A percentile compares a stretch with the other conserved stretches of the same genome.
phyloP scores from a whole-genome alignment of 371 early-diverging fungal species.

The Chytridium lagenaria region DNA sequence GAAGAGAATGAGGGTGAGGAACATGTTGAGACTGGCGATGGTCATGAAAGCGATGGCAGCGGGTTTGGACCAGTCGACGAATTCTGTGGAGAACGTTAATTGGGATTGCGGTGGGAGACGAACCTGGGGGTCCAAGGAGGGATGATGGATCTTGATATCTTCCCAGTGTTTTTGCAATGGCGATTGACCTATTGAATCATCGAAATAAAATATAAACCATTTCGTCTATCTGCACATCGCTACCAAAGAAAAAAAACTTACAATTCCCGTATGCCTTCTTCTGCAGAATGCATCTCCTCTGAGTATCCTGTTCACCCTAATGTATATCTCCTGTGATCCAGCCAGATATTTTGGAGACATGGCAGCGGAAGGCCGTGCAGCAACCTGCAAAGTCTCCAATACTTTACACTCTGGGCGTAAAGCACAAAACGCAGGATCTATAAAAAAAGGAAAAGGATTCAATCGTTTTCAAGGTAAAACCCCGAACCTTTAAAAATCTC shows the following conservation, averaged over 20 bases:
- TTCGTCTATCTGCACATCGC: slow-evolving; percentile 1
- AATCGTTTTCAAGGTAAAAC: too few species aligned
- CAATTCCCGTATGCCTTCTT: background rate
- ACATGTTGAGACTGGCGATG: background rate
- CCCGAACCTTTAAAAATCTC: slow-evolving; percentile 24
- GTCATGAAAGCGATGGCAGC: background rate
- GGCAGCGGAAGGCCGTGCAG: slow-evolving; percentile 28
- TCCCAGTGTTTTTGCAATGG: background rate
- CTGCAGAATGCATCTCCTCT: background rate
- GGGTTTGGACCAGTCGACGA: background rate
- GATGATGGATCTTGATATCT: background rate
- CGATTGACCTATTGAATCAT: background rate
- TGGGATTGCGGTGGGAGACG: background rate
- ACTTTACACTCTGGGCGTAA: slow-evolving; percentile 23
- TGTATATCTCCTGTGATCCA: slow-evolving; percentile 30
- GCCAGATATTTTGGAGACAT: slow-evolving; percentile 21
- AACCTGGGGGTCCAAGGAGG: background rate
- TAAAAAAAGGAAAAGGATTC: background rate
- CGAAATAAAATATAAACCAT: background rate
- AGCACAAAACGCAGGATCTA: slow-evolving; percentile 37
- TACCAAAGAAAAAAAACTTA: background rate
- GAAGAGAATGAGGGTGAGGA: slow-evolving; percentile 13
- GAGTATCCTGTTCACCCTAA: slow-evolving; percentile 16
- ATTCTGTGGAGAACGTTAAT: background rate
- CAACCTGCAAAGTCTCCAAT: slow-evolving; percentile 14